Base-by-base conservation (phyloP, 257 asterid genomes). In the Pogostemon cablin region DNA sequence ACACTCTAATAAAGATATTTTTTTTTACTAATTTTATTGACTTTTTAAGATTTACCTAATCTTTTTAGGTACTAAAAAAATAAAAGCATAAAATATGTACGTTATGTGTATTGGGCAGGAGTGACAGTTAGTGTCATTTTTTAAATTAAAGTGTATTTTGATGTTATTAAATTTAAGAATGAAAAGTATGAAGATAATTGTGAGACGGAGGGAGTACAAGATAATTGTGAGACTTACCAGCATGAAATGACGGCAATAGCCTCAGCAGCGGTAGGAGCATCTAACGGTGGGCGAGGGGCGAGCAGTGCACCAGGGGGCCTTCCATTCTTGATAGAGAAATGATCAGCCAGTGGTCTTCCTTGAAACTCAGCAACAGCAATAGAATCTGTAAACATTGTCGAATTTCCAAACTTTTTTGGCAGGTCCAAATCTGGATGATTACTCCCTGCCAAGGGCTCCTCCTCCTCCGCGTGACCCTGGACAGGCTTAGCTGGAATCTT, bases 251-350 rank as follows among this genome's bases (percentile, higher is more conserved):
- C 99, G 9, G 98, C 98, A 71, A 93, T 91, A 3, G 99, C 96
- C 83, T 91, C 99, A 4, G 99, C 99, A 1, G 89, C 99, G 3
- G 96, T 93, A 12, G 96, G 96, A 15, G 99, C 99, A 62, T 93
- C 98, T 1, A 93, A 87, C 3, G 96, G 89, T 9, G 86, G 86
- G 1, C 99, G 93, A n/a, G 98, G 84, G 11, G 25, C 50, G 43
- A 93, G 79, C 34, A 93, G 80, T 0, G 99, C 89, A 11, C 99
- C 99, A 0, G 97, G 96, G 1, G 98, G 93, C 76, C 99, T 76
- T 4, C 97, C 99, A 7, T 93, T 91, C 83, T 93, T 89, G 44
- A 93, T 83, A 0, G 96, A 78, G 75, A 84, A 81, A 72, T 93
- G 99, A 78, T 93, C 97, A 1, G 96, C 99, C 0, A 93, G 88